Conservation (phyloP, 345 rosid species). For the Melaleuca quinquenervia region DNA sequence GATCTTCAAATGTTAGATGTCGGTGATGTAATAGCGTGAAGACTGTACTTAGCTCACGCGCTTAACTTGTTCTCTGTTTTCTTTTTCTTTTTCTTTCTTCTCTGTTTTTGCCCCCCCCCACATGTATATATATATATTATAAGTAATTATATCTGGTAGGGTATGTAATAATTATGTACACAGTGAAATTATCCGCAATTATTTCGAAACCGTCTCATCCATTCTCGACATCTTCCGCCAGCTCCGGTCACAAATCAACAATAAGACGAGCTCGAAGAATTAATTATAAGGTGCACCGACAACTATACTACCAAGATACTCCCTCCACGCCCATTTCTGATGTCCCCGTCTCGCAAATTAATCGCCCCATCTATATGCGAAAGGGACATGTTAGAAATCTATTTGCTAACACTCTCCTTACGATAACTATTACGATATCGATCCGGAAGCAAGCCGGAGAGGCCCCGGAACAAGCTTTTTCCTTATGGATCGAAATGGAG, state of each 20-base stretch:
- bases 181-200: not conserved
- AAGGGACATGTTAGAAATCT: not conserved
- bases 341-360: not conserved
- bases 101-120: too few relatives aligned
- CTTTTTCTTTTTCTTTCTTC: too few relatives aligned
- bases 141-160: not conserved
- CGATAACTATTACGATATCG: not conserved
- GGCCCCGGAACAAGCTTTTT: not conserved
- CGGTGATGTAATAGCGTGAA: not conserved
- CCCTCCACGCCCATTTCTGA: not conserved
- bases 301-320: not conserved
- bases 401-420: not conserved
- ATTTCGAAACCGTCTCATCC: not conserved
- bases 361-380: not conserved
- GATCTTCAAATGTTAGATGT: not conserved
- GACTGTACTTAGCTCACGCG: not conserved
- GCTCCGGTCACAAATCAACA: not conserved
- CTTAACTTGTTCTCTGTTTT: not conserved
- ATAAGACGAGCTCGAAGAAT: not conserved
- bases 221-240: not conserved
- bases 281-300: not conserved
- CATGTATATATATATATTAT: too few relatives aligned
- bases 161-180: not conserved
- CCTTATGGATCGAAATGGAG: not conserved
- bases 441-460: not conserved